Conservation (phyloP, 805 yeast genomes). For the Yamadazyma phyllophila region DNA sequence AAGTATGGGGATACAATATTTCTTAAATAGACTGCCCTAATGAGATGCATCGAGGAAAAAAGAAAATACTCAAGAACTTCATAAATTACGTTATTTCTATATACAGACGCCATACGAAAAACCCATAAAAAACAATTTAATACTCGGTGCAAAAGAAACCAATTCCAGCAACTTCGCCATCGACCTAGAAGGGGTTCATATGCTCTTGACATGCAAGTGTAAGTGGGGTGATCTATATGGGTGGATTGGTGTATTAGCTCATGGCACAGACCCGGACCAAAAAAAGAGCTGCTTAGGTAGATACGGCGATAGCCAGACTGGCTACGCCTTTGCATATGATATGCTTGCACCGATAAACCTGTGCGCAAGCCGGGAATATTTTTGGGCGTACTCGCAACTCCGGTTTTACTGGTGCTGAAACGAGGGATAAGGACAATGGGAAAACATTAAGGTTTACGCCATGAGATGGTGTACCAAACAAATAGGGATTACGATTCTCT, state of each 20-base stretch:
- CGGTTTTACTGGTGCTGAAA: no score
- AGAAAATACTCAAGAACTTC: background rate
- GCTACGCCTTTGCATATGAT: background rate
- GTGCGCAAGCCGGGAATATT: background rate
- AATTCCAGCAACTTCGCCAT: background rate
- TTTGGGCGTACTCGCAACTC: background rate
- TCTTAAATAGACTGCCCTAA: background rate
- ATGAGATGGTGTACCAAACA: no score
- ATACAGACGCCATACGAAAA: background rate
- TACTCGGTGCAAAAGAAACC: background rate
- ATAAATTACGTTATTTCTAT: conserved; percentile 2
- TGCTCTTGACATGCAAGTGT: no score
- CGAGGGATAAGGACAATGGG: no score
- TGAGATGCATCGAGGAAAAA: background rate
- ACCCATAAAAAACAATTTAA: background rate
- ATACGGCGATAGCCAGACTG: background rate
- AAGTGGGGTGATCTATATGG: no score
- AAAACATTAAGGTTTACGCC: no score
- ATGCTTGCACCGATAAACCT: background rate
- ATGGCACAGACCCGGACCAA: background rate
- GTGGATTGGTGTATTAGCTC: no score
- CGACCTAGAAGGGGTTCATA: no score
- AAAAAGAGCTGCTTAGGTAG: background rate
- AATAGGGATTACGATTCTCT: background rate
- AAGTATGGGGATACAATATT: background rate